These are phyloP conservation scores for Jackrogersella minutella DNA, from an alignment of 495 filamentous ascomycete species.

Conservation along the genomic window DNA sequence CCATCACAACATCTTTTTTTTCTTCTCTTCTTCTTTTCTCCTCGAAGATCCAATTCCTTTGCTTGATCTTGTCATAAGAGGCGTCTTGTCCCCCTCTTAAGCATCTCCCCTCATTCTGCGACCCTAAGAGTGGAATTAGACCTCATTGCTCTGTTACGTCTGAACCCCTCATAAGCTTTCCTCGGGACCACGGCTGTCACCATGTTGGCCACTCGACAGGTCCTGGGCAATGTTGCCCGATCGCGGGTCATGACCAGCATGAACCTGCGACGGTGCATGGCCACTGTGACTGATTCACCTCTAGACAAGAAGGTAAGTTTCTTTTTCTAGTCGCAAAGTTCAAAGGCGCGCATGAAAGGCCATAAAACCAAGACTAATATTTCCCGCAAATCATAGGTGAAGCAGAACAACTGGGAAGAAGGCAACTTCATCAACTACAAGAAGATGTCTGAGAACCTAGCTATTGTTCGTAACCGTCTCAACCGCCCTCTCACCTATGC, in stretches of 20 bases:
- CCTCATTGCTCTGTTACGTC: constrained; percentile 21
- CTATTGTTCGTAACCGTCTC: constrained; percentile 84
- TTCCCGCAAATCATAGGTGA: constrained; percentile 51
- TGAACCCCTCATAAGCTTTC: constrained; percentile 37
- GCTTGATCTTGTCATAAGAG: constrained; percentile 27
- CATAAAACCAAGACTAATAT: constrained; percentile 39
- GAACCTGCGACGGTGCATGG: constrained; percentile 61
- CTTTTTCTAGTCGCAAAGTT: neutral
- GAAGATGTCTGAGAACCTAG: constrained; percentile 98
- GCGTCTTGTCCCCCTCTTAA: constrained; percentile 14
- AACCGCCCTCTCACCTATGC: constrained; percentile 93
- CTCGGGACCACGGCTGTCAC: constrained; percentile 49
- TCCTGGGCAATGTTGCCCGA: constrained; percentile 59
- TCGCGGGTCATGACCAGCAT: constrained; percentile 57
- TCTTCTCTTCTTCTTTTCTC: constrained; percentile 29
- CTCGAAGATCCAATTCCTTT: constrained; percentile 22
- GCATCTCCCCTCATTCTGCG: constrained; percentile 1
- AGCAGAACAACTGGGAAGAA: constrained; percentile 65
- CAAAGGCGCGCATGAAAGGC: constrained; percentile 10
- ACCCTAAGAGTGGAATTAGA: constrained; percentile 22
- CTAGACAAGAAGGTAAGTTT: constrained; percentile 61
- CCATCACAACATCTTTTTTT: constrained; percentile 35
- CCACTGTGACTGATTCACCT: constrained; percentile 59
- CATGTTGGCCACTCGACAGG: constrained; percentile 65
- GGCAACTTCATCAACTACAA: constrained; percentile 71